These are phyloP conservation scores for Ogataea degrootiae DNA, from an alignment of 805 yeast species.

Conservation along the genomic window DNA sequence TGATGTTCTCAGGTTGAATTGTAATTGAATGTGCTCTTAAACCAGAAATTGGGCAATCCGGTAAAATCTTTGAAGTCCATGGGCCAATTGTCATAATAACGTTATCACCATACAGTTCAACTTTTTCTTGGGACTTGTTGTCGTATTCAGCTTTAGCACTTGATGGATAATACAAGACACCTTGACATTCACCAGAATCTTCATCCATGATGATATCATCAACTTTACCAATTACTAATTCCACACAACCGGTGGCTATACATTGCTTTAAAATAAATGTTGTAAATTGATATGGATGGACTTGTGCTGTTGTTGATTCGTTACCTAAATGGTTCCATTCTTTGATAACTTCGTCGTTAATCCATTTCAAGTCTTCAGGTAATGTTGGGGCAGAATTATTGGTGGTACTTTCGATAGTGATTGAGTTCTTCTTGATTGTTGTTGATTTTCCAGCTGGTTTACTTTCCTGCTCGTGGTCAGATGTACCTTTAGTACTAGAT, in stretches of 20 bases:
- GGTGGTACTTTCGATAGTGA: constrained; percentile 26
- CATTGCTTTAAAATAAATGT: constrained; percentile 75
- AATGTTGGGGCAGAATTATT: constrained; percentile 22
- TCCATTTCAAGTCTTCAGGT: constrained; percentile 76
- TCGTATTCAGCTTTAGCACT: constrained; percentile 32
- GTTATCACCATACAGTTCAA: constrained; percentile 62
- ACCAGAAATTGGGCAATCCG: constrained; percentile 93
- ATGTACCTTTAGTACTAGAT: not conserved
- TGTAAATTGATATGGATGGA: constrained; percentile 94
- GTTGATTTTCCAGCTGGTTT: constrained; percentile 26
- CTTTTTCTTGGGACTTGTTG: constrained; percentile 27
- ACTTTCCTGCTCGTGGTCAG: constrained; percentile 1
- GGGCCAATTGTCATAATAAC: constrained; percentile 91
- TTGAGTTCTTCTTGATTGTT: constrained; percentile 32
- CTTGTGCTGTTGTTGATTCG: constrained; percentile 88
- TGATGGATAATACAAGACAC: constrained; percentile 53
- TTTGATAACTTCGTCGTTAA: constrained; percentile 55
- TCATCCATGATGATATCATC: constrained; percentile 58
- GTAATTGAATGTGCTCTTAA: constrained; percentile 94
- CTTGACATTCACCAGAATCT: constrained; percentile 63
- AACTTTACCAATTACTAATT: constrained; percentile 80
- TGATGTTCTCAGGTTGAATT: constrained; percentile 69
- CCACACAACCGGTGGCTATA: constrained; percentile 77
- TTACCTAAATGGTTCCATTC: constrained; percentile 82
- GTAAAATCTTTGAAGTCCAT: constrained; percentile 89